Evolutionary conservation across 1,139 yeast species (phyloP), one percentile per base, ranked within the genome.

Genomic region (Debaryomyces subglobosus): DNA sequence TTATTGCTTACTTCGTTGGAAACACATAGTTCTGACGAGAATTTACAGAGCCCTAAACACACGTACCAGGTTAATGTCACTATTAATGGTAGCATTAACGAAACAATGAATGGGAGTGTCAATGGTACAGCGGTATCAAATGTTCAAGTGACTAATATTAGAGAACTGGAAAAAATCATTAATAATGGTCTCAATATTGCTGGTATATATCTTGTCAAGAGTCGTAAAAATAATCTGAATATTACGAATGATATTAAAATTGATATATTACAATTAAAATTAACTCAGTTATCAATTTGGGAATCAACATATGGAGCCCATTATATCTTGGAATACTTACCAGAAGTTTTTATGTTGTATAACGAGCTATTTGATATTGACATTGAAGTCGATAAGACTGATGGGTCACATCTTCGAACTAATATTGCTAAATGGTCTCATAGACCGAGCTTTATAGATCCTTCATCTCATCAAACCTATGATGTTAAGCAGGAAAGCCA

Each of bases 261-360:
- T 57, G 82, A 81, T 51, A 81, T 85, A 37, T 63, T 90, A 27
- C 90, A 89, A 61, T 72, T 90, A 60, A 88, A 88, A 58, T 74
- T 88, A 65, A 86, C 96, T 0, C 91, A 87, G 56, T 68, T 90
- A 45, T 85, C 92, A 2, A 73, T 90, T 13, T 70, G 84, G 50
- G 95, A 89, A 60, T 78, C 83, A 7, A 69, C 79, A 8, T 74
- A 84, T 49, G 94, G 91, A 3, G 71, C 79, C 0, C 75, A 77
- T 27, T 81, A 79, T 44, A 84, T 91, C 2, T 65, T 89, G 56
- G 91, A 86, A 45, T 72, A 74, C 44, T 67, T 91, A 23, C 80
- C 89, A 2, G 91, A 84, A 44, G 78, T 89, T 9, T 86, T 90
- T 57, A 77, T 77, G 13, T 65, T 86, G 16, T 87, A 78, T 58